Conservation (phyloP, 2,329 filamentous ascomycete genomes). For the Paraconiothyrium sp. region DNA sequence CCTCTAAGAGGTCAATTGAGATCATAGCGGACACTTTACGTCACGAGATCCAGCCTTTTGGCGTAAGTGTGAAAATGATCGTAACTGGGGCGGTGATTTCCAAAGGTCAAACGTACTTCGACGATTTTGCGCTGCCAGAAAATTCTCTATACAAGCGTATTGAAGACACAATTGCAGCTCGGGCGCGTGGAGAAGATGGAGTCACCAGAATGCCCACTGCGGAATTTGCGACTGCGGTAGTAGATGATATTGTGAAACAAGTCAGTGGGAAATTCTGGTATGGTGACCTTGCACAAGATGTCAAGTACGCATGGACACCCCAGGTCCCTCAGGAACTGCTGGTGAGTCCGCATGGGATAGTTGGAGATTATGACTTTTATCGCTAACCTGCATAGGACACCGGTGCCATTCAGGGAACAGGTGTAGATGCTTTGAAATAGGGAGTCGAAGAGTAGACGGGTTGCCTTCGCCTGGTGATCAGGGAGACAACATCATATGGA, state of each 20-base stretch:
- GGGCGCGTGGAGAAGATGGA: slow-evolving; percentile 20
- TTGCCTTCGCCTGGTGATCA: too few relatives aligned
- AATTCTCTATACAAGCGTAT: slow-evolving; percentile 24
- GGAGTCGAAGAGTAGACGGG: too few relatives aligned
- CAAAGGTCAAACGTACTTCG: slow-evolving; percentile 19
- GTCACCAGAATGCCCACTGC: slow-evolving; percentile 10
- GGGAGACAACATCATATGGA: too few relatives aligned
- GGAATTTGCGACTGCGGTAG: slow-evolving; percentile 19
- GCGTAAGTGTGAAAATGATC: slow-evolving; percentile 23
- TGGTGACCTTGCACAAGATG: slow-evolving; percentile 18
- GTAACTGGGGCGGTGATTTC: slow-evolving; percentile 25
- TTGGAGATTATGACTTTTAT: background rate
- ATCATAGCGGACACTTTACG: slow-evolving; percentile 31
- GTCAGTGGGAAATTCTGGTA: slow-evolving; percentile 22
- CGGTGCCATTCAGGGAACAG: background rate
- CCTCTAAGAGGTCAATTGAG: slow-evolving; percentile 47
- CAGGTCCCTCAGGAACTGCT: background rate
- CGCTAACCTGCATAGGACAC: background rate
- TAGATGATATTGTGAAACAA: slow-evolving; percentile 18
- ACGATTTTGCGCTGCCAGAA: slow-evolving; percentile 8
- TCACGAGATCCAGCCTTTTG: slow-evolving; percentile 28
- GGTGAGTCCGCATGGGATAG: background rate
- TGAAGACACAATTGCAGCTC: slow-evolving; percentile 14
- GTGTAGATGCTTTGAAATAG: background rate
- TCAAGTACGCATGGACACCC: slow-evolving; percentile 2